Evolutionary conservation across 2,329 filamentous ascomycete species (phyloP).

Genomic region (Nemania sp.): DNA sequence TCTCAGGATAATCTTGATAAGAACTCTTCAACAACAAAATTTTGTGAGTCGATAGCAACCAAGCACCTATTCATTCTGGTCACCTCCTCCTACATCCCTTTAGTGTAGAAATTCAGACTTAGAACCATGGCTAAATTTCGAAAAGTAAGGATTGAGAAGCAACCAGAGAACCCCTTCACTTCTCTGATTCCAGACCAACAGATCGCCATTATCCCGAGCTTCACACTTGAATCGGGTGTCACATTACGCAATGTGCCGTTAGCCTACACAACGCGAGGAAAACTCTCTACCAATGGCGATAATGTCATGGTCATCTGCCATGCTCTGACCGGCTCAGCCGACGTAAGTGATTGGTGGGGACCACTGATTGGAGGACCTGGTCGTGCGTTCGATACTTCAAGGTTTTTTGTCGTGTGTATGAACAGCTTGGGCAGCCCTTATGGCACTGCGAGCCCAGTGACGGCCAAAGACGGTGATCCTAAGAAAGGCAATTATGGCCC

Average conservation of each 20-base stretch:
- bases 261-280: slow-evolving; percentile 68
- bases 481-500: slow-evolving; percentile 82
- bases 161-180: slow-evolving; percentile 91
- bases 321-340: slow-evolving; percentile 81
- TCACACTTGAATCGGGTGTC: slow-evolving; percentile 90
- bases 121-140: slow-evolving; percentile 64
- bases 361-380: slow-evolving; percentile 77
- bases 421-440: slow-evolving; percentile 86
- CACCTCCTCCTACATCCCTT: not conserved
- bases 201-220: slow-evolving; percentile 83
- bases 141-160: slow-evolving; percentile 66
- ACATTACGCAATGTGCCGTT: slow-evolving; percentile 75
- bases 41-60: slow-evolving; percentile 39
- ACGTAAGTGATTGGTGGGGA: slow-evolving; percentile 88
- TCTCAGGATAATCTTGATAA: slow-evolving; percentile 21
- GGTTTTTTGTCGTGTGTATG: slow-evolving; percentile 85
- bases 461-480: slow-evolving; percentile 79
- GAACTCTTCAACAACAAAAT: slow-evolving; percentile 35
- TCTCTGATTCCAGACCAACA: slow-evolving; percentile 84
- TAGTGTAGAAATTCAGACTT: not conserved
- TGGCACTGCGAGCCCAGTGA: slow-evolving; percentile 85
- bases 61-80: not conserved
- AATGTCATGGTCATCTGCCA: slow-evolving; percentile 81
- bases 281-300: slow-evolving; percentile 59
- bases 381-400: slow-evolving; percentile 76